Evolutionary conservation across 1,284 basidiomycete species (phyloP), one percentile per base, ranked within the genome.

Genomic region (Apiotrichum montevideense): DNA sequence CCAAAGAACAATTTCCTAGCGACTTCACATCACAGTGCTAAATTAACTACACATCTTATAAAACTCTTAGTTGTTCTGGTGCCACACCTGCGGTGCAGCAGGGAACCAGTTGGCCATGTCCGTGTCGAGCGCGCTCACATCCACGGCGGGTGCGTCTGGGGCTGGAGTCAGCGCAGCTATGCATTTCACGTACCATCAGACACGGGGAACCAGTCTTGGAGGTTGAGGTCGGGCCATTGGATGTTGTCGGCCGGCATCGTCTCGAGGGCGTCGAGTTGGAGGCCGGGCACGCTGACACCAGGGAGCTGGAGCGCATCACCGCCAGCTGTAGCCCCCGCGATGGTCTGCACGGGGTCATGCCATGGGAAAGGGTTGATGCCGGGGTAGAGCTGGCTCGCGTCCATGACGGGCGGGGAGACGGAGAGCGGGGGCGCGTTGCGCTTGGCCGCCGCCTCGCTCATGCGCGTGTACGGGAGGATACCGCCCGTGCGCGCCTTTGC

Each of bases 121-220:
- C 21, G 32, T 4, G 44, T 29, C 21, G 3, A 4, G 15, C 4
- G 21, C 44, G 3, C 4, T 45, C 9, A 29, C 29, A 29, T 10
- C 33, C 3, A 35, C 34, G 35, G 35, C 46, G 29, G 7, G 13
- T 9, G 3, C 11, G 21, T 40, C 9, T 3, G 35, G 8, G 2
- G 33, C 45, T 46, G 45, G 6, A 34, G 43, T 44, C 43, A 44
- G 43, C 32, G 4, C 4, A 13, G 9, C 8, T 39, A 9, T n/a
- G 6, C n/a, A 15, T 3, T 15, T 2, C 6, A 40, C 47, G 10
- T 32, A 49, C 47, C 47, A 6, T 10, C 35, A 5, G 47, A 39
- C 9, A 42, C 32, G 3, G 61, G 61, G 55, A 62, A 62, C 61
- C 61, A 62, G 3, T 54, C 52, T 1, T 54, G 52, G 34, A 62